Base-by-base conservation (phyloP, 495 filamentous ascomycete species). In the Symbiotaphrina buchneri region DNA sequence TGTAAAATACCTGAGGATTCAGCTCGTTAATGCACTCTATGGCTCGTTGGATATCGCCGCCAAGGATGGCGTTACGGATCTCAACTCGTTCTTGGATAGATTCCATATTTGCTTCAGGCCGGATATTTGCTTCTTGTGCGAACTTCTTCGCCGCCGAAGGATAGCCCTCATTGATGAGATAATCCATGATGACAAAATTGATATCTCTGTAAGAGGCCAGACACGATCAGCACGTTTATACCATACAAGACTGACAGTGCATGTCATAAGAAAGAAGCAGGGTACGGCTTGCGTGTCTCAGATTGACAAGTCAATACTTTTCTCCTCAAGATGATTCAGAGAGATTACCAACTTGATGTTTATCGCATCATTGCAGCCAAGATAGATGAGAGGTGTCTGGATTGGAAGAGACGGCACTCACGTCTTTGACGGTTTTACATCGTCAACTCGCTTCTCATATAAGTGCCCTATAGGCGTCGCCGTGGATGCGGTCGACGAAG, bases 261-360 rank as follows among this genome's bases (percentile, higher is more conserved):
- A 20, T 33, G 10, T 8, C 7, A 10, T 28, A 33, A 6, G 29
- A 6, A 7, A 29, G 7, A 10, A 10, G 30, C 10, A 26, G 32
- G 32, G 8, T 36, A 36, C 13, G 27, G 21, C 16, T 32, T 35
- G 11, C 32, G 10, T 22, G 23, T 39, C 18, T 75, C 68, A 81
- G 69, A 68, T 54, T 49, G 31, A 67, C 69, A 78, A 77, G 70
- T 73, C 61, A 67, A 65, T 57, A 59, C 7, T 60, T 47, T 73
- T 84, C 77, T 95, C 87, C 71, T 71, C 87, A 95, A 55, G 47
- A 37, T 49, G 49, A 61, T 76, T 97, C 76, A 69, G 87, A 99
- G 87, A 99, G 87, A 99, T 99, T 99, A 90, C 87, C 87, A 95
- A 85, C 85, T 85, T 85, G 71, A 71, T 59, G n/a, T n/a, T 61